phyloP scores from a whole-genome alignment of 73 alveolate genomes.

The Diophrys appendiculata region DNA sequence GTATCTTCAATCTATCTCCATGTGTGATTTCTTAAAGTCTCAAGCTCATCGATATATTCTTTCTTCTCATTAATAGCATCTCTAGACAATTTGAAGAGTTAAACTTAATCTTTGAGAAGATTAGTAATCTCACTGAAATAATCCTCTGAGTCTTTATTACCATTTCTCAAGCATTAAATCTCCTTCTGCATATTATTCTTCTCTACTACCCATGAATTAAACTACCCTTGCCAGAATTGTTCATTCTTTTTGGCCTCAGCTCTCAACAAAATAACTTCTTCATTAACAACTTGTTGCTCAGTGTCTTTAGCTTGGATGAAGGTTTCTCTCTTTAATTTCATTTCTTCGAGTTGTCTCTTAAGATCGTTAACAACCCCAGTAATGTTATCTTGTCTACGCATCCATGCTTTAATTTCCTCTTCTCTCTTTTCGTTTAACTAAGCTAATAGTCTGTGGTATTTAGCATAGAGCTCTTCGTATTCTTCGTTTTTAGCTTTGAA shows the following conservation, averaged over 20 bases:
- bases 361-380: neutral
- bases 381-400: constrained; percentile 16
- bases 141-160: neutral
- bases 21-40: neutral
- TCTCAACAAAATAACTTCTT: constrained; percentile 23
- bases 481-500: constrained; percentile 10
- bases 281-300: constrained; percentile 11
- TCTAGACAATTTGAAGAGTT: neutral
- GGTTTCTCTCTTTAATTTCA: neutral
- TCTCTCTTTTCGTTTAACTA: constrained; percentile 14
- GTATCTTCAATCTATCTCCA: neutral
- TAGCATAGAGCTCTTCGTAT: constrained; percentile 27
- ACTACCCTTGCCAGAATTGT: neutral
- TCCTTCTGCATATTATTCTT: neutral
- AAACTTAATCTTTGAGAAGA: neutral
- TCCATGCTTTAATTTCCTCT: constrained; percentile 33
- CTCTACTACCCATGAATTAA: constrained; percentile 1
- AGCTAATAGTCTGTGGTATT: neutral
- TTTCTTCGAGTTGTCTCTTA: constrained; percentile 3
- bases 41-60: neutral
- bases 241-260: constrained; percentile 19
- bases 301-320: neutral
- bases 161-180: neutral
- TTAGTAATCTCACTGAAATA: neutral
- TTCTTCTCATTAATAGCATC: neutral